Conservation (phyloP, 257 asterid genomes). For the Lithospermum erythrorhizon region DNA sequence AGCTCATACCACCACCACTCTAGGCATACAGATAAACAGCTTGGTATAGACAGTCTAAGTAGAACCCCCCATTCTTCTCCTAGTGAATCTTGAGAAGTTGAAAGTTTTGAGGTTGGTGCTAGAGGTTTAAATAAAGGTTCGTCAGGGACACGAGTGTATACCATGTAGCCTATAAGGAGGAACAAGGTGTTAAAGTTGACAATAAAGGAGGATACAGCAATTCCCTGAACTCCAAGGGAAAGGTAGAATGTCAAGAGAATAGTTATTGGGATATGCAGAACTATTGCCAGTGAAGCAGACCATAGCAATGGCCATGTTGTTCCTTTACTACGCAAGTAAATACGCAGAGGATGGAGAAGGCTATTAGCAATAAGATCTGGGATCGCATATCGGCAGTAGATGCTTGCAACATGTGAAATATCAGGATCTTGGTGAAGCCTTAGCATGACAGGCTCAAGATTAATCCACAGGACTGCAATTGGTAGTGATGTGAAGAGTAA, state of each 20-base stretch:
- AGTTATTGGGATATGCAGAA: conserved; percentile 69
- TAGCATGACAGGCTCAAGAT: conserved; percentile 67
- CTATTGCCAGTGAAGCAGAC: conserved; percentile 52
- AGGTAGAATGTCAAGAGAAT: conserved; percentile 62
- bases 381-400: conserved; percentile 53
- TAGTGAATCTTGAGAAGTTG: conserved; percentile 24
- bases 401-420: conserved; percentile 56
- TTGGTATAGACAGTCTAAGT: conserved; percentile 55
- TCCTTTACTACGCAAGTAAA: conserved; percentile 75
- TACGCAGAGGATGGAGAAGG: conserved; percentile 74
- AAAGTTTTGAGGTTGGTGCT: conserved; percentile 19
- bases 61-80: conserved; percentile 64
- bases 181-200: conserved; percentile 50
- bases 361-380: conserved; percentile 83
- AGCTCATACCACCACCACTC: conserved; percentile 99
- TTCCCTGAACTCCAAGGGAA: conserved; percentile 56
- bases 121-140: conserved; percentile 27
- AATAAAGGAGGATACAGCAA: conserved; percentile 55
- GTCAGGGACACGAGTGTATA: conserved; percentile 19
- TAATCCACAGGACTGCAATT: conserved; percentile 62
- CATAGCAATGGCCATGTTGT: conserved; percentile 83
- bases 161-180: conserved; percentile 42
- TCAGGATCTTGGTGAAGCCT: conserved; percentile 72
- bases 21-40: conserved; percentile 74
- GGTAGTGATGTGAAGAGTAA: conserved; percentile 63